Conservation (phyloP, 2,329 filamentous ascomycete species). For the Chaetomium globosum region DNA sequence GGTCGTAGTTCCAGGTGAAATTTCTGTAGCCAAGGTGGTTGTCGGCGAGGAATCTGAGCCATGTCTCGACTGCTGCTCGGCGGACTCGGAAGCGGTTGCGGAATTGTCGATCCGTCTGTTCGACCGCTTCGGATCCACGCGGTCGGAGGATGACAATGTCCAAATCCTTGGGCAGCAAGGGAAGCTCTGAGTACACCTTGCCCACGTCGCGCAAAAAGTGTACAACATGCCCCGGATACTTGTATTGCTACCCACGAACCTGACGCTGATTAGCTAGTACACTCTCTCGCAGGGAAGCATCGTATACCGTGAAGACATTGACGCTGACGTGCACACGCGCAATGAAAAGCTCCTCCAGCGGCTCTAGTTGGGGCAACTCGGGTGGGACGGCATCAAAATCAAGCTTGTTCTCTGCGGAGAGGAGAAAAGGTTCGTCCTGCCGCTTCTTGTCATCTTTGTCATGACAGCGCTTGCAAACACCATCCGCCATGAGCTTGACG, state of each 20-base stretch:
- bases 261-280: neutral
- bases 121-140: conserved; percentile 2
- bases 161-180: conserved; percentile 10
- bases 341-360: conserved; percentile 13
- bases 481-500: conserved; percentile 6
- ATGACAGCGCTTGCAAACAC: conserved; percentile 14
- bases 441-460: conserved; percentile 16
- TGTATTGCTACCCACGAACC: conserved; percentile 15
- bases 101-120: conserved; percentile 1
- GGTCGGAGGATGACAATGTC: conserved; percentile 14
- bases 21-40: conserved; percentile 9
- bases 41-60: conserved; percentile 1
- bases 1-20: conserved; percentile 2
- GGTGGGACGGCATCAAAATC: conserved; percentile 6
- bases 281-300: neutral
- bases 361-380: conserved; percentile 4
- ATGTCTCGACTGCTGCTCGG: conserved; percentile 7
- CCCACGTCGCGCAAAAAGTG: conserved; percentile 17
- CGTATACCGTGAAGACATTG: conserved; percentile 13
- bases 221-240: conserved; percentile 15
- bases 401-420: conserved; percentile 8
- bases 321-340: conserved; percentile 6
- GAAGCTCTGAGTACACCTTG: conserved; percentile 17
- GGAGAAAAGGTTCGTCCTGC: conserved; percentile 8
- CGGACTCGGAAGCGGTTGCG: conserved; percentile 6